Conservation (phyloP, 208 protist species). For the Acanthamoeba triangularis region DNA sequence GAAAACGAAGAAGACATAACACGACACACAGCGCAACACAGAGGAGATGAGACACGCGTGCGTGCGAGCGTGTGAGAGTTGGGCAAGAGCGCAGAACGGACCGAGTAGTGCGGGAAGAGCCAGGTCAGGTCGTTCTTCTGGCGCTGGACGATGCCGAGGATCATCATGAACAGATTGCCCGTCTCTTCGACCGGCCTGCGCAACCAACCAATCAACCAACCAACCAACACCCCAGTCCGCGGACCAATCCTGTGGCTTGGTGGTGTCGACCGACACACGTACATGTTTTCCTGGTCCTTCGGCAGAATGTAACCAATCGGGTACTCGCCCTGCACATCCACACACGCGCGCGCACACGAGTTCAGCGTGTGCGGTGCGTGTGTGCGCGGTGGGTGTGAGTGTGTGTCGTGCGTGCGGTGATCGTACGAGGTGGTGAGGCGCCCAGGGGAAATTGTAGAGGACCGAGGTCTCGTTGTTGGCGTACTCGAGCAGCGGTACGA, state of each 20-base stretch:
- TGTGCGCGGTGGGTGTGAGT: neutral
- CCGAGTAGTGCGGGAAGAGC: conserved; percentile 16
- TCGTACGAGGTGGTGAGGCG: conserved; percentile 81
- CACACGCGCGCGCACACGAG: too few relatives aligned
- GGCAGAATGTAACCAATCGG: conserved; percentile 81
- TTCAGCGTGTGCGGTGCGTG: neutral
- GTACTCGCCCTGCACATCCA: conserved; percentile 65
- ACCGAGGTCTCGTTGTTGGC: conserved; percentile 78
- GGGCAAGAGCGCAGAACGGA: neutral
- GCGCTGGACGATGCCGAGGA: conserved; percentile 38
- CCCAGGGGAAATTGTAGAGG: conserved; percentile 80
- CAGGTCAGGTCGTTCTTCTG: conserved; percentile 52
- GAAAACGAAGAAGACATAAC: neutral
- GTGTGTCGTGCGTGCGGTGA: too few relatives aligned
- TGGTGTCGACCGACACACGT: neutral
- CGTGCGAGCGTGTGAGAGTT: neutral
- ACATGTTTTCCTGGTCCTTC: conserved; percentile 82
- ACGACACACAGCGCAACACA: too few relatives aligned
- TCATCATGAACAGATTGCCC: conserved; percentile 81
- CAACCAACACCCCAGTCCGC: too few relatives aligned
- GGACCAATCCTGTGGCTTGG: too few relatives aligned
- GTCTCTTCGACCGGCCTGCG: conserved; percentile 82
- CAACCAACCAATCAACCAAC: too few relatives aligned
- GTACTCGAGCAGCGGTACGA: conserved; percentile 80
- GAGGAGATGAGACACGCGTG: neutral